Evolutionary conservation across 805 yeast genomes (phyloP), one percentile per base, ranked within the genome.

Genomic region (Metschnikowia cubensis): DNA sequence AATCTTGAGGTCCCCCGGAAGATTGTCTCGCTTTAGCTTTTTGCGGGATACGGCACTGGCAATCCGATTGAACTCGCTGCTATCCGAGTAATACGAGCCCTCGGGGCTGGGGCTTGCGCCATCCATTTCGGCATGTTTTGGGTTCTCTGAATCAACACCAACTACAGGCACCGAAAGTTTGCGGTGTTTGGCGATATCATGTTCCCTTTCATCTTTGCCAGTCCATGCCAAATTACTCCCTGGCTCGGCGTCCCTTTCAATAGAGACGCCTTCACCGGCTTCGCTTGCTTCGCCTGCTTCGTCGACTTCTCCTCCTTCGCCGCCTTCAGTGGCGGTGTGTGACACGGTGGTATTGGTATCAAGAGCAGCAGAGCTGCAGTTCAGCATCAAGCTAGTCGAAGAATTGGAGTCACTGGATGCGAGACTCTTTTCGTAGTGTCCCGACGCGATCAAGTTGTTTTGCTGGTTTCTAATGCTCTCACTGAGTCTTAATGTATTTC

Each of bases 391-490:
- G 35, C 35, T 36, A 18, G 18, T 18, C 7, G 40, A 36, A 18
- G 47, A 44, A 15, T 18, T 35, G 31, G 47, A 29, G 34, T 29
- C 44, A 29, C 44, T 33, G 15, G 48, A 29, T 4, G 43, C 29
- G 18, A 20, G 29, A 21, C 37, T 36, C 14, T 41, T 47, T 15
- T 40, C 50, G 47, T 50, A 53, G 34, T 45, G 51, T 5, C 56
- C 50, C 3, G 50, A 21, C 4, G 56, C 51, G 29, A 58, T 58
- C 21, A 58, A 52, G 31, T 46, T 42, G 42, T 47, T 54, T 46
- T 58, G 61, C 45, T 54, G 57, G 50, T 44, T 52, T 21, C 59
- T 47, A 22, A 58, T 56, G 29, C 37, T 46, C 35, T 58, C 54
- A 39, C 59, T 56, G 45, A 56, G 39, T 17, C 50, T 53, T 31